These are phyloP conservation scores for thale cress (Arabidopsis thaliana) DNA, from an alignment of 345 rosid genomes.

Conservation along the genomic window DNA sequence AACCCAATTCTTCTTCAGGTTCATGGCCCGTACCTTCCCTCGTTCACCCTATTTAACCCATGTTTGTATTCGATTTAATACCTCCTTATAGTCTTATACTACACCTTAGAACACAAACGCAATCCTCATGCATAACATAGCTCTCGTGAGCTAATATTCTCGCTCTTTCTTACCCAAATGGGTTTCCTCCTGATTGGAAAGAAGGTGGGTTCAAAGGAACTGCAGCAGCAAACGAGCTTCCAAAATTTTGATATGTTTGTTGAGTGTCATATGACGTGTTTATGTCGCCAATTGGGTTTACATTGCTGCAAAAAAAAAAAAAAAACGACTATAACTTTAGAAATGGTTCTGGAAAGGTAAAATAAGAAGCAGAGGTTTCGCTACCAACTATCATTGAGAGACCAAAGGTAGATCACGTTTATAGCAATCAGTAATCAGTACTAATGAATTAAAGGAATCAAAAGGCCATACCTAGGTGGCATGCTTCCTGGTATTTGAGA, in stretches of 20 bases:
- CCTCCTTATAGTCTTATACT: background rate
- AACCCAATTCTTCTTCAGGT: conserved; percentile 46
- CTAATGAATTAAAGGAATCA: background rate
- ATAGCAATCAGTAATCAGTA: background rate
- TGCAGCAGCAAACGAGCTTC: conserved; percentile 49
- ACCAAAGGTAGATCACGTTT: no score
- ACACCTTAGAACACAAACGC: conserved; percentile 26
- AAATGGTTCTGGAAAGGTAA: background rate
- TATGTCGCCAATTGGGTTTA: conserved; percentile 49
- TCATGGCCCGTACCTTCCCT: conserved; percentile 16
- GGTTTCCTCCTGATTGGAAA: conserved; percentile 43
- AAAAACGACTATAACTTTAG: conserved; percentile 40
- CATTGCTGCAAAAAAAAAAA: conserved; percentile 32
- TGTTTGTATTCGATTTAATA: conserved; percentile 8
- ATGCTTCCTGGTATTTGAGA: conserved; percentile 59
- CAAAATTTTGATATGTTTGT: conserved; percentile 57
- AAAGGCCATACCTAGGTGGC: conserved; percentile 58
- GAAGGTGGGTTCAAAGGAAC: conserved; percentile 27
- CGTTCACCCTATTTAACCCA: conserved; percentile 35
- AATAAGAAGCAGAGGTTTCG: background rate
- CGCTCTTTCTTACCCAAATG: conserved; percentile 38
- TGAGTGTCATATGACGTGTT: conserved; percentile 47
- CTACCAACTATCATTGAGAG: no score
- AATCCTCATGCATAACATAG: conserved; percentile 15
- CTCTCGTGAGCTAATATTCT: background rate